These are phyloP conservation scores for Cnidoscolus chayamansa DNA, from an alignment of 441 rosid species.

Conservation along the genomic window DNA sequence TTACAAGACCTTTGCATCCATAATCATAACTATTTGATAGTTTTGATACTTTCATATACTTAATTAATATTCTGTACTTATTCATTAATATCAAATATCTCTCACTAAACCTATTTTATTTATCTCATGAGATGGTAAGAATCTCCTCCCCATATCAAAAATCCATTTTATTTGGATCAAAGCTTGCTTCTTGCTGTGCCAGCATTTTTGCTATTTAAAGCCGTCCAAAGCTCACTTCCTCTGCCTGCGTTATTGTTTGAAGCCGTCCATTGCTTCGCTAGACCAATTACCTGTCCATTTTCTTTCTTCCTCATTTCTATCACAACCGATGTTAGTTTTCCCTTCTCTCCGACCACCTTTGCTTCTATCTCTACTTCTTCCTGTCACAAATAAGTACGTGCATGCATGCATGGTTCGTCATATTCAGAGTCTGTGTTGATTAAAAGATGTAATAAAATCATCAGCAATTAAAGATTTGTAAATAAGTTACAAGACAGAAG, in stretches of 20 bases:
- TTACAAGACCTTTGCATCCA: no score
- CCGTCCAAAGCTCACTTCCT: constrained; percentile 40
- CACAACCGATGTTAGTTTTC: constrained; percentile 39
- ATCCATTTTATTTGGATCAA: neutral
- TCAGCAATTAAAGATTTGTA: neutral
- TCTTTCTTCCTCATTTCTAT: constrained; percentile 43
- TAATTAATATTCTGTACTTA: no score
- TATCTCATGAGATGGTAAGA: no score
- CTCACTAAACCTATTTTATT: no score
- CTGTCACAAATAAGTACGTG: constrained; percentile 22
- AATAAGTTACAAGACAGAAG: neutral
- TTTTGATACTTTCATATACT: no score
- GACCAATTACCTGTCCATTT: constrained; percentile 43
- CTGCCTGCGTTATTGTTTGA: constrained; percentile 15
- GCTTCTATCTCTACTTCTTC: constrained; percentile 61
- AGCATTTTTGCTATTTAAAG: neutral
- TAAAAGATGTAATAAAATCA: neutral
- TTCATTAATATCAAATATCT: no score
- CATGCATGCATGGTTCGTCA: neutral
- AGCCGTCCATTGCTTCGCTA: constrained; percentile 56
- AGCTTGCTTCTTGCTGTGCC: neutral
- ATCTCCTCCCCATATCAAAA: no score
- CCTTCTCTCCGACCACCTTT: constrained; percentile 39
- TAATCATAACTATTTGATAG: no score
- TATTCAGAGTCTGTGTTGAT: neutral